A percentile compares a stretch with the other conserved stretches of the same genome.
phyloP scores from a whole-genome alignment of 768 basidiomycete species.

The Kwoniella europaea region DNA sequence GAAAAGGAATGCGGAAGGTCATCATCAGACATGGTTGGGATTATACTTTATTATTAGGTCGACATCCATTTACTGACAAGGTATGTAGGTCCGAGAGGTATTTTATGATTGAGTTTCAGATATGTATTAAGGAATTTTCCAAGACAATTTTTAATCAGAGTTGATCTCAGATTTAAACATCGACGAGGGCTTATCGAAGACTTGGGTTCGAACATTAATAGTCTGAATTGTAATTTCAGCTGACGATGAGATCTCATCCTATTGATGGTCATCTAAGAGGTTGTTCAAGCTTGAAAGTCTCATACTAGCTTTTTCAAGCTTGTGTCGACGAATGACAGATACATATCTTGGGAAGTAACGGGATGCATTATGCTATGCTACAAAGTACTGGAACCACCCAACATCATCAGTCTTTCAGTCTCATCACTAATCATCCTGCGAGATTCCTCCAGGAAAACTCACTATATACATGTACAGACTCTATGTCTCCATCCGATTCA shows the following conservation, averaged over 20 bases:
- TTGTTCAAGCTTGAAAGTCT: neutral
- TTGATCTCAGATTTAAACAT: constrained; percentile 12
- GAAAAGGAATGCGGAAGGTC: neutral
- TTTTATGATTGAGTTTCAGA: neutral
- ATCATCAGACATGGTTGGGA: neutral
- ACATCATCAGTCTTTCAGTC: neutral
- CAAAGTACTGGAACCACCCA: too few relatives aligned
- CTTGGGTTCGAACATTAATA: neutral
- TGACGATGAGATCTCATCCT: neutral
- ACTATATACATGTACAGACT: neutral
- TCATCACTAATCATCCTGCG: neutral
- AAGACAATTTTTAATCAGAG: neutral
- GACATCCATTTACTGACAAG: neutral
- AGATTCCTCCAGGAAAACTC: neutral
- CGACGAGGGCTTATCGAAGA: constrained; percentile 2
- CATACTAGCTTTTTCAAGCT: neutral
- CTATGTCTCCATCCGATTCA: constrained; percentile 6
- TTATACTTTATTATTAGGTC: neutral
- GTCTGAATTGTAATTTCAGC: neutral
- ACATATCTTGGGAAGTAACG: too few relatives aligned
- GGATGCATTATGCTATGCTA: too few relatives aligned
- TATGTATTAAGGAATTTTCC: neutral
- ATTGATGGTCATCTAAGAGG: too few relatives aligned
- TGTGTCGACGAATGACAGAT: neutral
- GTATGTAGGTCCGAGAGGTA: neutral